These are phyloP conservation scores for Neoarthrinium moseri DNA, from an alignment of 2,329 filamentous ascomycete genomes.

Conservation along the genomic window DNA sequence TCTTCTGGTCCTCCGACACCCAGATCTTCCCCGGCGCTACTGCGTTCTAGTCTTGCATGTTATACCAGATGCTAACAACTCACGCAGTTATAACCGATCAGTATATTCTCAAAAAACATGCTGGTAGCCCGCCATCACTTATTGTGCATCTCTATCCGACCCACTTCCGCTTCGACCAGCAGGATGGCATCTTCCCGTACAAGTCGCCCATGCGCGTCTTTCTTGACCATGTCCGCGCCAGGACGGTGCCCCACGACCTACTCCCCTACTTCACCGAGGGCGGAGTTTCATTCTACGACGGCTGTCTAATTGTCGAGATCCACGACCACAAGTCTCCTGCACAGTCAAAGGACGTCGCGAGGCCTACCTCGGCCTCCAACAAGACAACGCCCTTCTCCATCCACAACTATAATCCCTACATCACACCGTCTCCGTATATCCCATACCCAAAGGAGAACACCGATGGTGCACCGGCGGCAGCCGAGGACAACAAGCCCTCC, in stretches of 20 bases:
- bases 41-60: constrained; percentile 30
- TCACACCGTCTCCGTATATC: constrained; percentile 85
- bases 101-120: constrained; percentile 82
- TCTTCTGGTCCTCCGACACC: not conserved
- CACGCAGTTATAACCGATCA: constrained; percentile 49
- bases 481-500: constrained; percentile 36
- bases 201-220: constrained; percentile 85
- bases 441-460: constrained; percentile 64
- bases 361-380: constrained; percentile 53
- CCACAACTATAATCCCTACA: constrained; percentile 86
- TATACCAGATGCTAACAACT: constrained; percentile 5
- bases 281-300: constrained; percentile 85
- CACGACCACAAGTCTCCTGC: constrained; percentile 76
- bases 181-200: constrained; percentile 89
- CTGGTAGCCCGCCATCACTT: constrained; percentile 74
- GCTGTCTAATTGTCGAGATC: constrained; percentile 91
- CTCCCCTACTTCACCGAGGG: constrained; percentile 71
- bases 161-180: constrained; percentile 90
- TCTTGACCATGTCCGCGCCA: constrained; percentile 72
- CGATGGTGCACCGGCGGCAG: constrained; percentile 13
- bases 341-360: constrained; percentile 58
- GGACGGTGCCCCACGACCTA: constrained; percentile 87
- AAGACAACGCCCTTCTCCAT: constrained; percentile 75
- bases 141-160: constrained; percentile 81
- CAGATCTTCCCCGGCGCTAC: no score